Base-by-base conservation (phyloP, 345 rosid species). In the Hibiscus syriacus region DNA sequence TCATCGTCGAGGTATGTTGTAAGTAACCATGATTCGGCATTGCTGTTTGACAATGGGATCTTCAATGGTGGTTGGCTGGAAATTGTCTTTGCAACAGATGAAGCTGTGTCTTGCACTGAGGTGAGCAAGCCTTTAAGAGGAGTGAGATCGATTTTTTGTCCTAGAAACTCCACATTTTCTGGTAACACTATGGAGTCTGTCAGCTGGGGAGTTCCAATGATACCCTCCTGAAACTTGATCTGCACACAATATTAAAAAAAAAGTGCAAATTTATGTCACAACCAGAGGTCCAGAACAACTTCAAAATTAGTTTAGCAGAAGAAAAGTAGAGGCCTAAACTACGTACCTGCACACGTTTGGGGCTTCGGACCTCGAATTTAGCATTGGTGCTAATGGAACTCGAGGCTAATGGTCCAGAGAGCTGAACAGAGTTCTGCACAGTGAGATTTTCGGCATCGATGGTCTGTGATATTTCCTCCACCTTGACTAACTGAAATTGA, bases 51-150 rank as follows among this genome's bases (percentile, higher is more conserved):
- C 72, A 90, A 65, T 7, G 96, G 58, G 73, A 93, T 78, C 59
- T 88, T 93, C 74, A 93, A 73, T 5, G 98, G 98, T 9, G 97
- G 98, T 52, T 77, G 97, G 84, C 82, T 90, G 72, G 98, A 93
- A 70, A 93, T 86, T 46, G 96, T 85, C 83, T 70, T 87, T 50
- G 88, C 92, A 32, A 93, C 89, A 1, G 92, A 83, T 6, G 85
- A 87, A 72, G 96, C 96, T 0, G 97, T 87, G 79, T 87, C 94
- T 73, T 93, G 97, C 62, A 93, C 80, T 0, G 97, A 83, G 76
- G 86, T 77, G 65, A 90, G 71, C 69, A 90, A 12, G 27, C 96
- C 96, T 82, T 72, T 88, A 27, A 92, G 57, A 10, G 96, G 92
- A 10, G 84, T 58, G 16, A 93, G 88, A 63, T 90, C 96, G 5